These are phyloP conservation scores for Xerocomus spinulosus DNA, from an alignment of 768 basidiomycete species.

Conservation along the genomic window DNA sequence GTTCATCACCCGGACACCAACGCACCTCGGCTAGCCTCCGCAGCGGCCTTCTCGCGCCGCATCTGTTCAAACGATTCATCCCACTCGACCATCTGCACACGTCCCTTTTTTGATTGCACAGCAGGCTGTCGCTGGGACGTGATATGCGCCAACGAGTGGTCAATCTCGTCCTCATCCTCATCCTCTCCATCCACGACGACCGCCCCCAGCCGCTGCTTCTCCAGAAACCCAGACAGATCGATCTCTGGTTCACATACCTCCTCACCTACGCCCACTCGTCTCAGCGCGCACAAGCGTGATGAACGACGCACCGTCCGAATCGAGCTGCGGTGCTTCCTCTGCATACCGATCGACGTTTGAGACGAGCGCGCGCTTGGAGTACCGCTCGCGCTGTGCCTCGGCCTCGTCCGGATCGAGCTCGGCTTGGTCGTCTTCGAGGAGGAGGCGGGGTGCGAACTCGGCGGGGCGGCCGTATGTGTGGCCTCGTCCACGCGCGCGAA, in stretches of 20 bases:
- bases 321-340: constrained; percentile 65
- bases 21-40: constrained; percentile 73
- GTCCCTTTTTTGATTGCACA: constrained; percentile 52
- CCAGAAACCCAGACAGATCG: constrained; percentile 64
- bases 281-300: neutral
- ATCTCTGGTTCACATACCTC: constrained; percentile 66
- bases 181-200: neutral
- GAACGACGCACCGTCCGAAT: constrained; percentile 55
- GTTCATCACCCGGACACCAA: too few species aligned
- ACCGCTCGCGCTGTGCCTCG: constrained; percentile 47
- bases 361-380: constrained; percentile 52
- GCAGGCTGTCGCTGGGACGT: constrained; percentile 26
- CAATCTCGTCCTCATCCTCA: constrained; percentile 43
- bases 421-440: constrained; percentile 53
- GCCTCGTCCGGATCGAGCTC: constrained; percentile 41
- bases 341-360: constrained; percentile 72
- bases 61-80: constrained; percentile 60
- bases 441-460: constrained; percentile 55
- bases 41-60: constrained; percentile 63
- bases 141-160: constrained; percentile 53
- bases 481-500: constrained; percentile 65
- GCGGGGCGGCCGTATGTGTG: constrained; percentile 59
- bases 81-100: constrained; percentile 63
- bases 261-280: constrained; percentile 40
- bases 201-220: constrained; percentile 52